phyloP scores from a whole-genome alignment of 768 basidiomycete genomes.

The Naganishia antarctica region DNA sequence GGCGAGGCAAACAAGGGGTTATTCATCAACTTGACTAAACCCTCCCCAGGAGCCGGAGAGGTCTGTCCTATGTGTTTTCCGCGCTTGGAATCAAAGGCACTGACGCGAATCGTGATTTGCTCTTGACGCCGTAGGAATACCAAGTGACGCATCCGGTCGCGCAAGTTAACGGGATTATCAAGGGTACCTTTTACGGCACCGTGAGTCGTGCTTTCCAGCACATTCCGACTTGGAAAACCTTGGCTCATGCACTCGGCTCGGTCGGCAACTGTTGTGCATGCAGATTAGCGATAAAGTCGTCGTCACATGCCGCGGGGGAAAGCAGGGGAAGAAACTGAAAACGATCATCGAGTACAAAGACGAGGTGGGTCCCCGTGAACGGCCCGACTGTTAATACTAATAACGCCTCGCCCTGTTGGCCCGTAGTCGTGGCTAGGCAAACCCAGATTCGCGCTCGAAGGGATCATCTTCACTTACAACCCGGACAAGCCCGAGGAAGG shows the following conservation, averaged over 20 bases:
- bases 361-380: conserved; percentile 60
- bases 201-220: conserved; percentile 59
- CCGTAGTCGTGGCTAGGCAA: conserved; percentile 77
- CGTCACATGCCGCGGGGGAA: conserved; percentile 72
- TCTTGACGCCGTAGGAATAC: conserved; percentile 53
- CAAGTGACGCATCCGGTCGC: conserved; percentile 86
- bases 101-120: neutral
- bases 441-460: conserved; percentile 77
- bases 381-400: conserved; percentile 26
- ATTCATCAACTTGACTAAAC: conserved; percentile 68
- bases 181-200: conserved; percentile 87
- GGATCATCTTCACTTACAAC: conserved; percentile 77
- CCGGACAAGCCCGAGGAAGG: conserved; percentile 56
- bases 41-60: conserved; percentile 69
- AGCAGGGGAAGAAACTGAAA: conserved; percentile 59
- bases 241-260: no score
- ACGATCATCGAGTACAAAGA: conserved; percentile 92
- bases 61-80: conserved; percentile 34
- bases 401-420: conserved; percentile 7
- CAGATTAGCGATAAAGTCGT: conserved; percentile 40
- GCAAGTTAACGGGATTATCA: conserved; percentile 81
- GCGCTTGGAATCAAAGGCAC: neutral
- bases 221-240: no score
- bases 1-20: conserved; percentile 85
- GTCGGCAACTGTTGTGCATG: no score